Evolutionary conservation across 331 rosid species (phyloP).

Genomic region (Quercus phellos): DNA sequence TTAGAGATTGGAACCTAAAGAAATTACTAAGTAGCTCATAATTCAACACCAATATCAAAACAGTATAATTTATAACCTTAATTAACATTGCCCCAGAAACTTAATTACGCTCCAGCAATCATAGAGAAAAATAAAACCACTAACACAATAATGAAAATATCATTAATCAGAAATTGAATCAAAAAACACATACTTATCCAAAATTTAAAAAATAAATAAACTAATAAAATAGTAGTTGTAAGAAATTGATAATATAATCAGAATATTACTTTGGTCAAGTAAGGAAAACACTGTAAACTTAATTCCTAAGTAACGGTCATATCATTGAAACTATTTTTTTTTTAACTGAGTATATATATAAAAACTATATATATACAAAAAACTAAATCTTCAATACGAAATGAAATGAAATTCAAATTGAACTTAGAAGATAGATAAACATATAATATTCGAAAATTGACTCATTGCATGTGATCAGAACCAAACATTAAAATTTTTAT

Average conservation of each 20-base stretch:
- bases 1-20: background rate
- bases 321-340: background rate
- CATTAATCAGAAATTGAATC: background rate
- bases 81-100: background rate
- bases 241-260: slow-evolving; percentile 10
- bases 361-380: background rate
- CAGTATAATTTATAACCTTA: slow-evolving; percentile 7
- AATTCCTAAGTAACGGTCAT: background rate
- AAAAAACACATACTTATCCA: background rate
- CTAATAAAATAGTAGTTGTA: background rate
- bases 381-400: slow-evolving; percentile 40
- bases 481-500: background rate
- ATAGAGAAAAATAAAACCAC: background rate
- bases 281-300: background rate
- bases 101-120: background rate
- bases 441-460: slow-evolving; percentile 19
- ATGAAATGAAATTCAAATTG: slow-evolving; percentile 5
- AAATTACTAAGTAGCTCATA: background rate
- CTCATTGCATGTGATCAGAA: slow-evolving; percentile 30
- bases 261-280: slow-evolving; percentile 1
- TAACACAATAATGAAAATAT: background rate
- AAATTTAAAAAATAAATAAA: background rate
- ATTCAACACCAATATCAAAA: slow-evolving; percentile 1
- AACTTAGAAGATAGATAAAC: background rate
- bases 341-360: background rate